Evolutionary conservation across 306 rosid species (phyloP).

Genomic region (Phaseolus lunatus): DNA sequence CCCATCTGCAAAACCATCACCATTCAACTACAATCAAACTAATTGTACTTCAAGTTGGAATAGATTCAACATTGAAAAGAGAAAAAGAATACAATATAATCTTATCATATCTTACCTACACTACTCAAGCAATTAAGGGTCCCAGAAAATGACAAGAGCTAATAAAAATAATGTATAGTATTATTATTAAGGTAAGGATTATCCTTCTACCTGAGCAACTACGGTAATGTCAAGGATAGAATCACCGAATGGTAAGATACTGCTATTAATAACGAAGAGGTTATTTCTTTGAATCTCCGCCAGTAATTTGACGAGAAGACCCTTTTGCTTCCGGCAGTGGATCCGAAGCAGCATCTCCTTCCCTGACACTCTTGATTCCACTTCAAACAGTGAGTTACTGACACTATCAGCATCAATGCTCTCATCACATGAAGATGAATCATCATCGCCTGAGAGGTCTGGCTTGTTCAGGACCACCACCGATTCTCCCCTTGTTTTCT

Average conservation of each 20-base stretch:
- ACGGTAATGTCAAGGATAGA: slow-evolving; percentile 60
- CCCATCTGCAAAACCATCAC: slow-evolving; percentile 58
- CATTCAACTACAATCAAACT: not conserved
- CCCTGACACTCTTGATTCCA: slow-evolving; percentile 70
- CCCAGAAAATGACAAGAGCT: not conserved
- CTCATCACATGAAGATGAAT: slow-evolving; percentile 60
- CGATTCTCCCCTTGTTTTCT: slow-evolving; percentile 58
- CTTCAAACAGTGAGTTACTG: slow-evolving; percentile 51
- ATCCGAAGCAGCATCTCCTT: slow-evolving; percentile 69
- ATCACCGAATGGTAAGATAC: slow-evolving; percentile 52
- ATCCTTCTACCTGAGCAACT: slow-evolving; percentile 65
- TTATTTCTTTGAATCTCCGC: slow-evolving; percentile 60
- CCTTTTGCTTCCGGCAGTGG: slow-evolving; percentile 63
- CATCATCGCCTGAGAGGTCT: slow-evolving; percentile 51
- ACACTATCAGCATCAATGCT: slow-evolving; percentile 35
- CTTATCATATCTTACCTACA: not conserved
- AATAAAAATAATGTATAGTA: not conserved
- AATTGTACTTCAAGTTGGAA: not conserved
- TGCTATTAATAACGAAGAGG: slow-evolving; percentile 50
- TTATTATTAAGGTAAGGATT: not conserved
- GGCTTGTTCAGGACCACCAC: slow-evolving; percentile 54
- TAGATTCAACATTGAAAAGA: not conserved
- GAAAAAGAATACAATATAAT: not conserved
- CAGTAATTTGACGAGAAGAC: slow-evolving; percentile 54
- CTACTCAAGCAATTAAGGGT: not conserved